Percentiles rank a stretch among this genome's conserved stretches.
phyloP scores from a whole-genome alignment of 495 filamentous ascomycete genomes.

The Friedmanniomyces endolithicus region DNA sequence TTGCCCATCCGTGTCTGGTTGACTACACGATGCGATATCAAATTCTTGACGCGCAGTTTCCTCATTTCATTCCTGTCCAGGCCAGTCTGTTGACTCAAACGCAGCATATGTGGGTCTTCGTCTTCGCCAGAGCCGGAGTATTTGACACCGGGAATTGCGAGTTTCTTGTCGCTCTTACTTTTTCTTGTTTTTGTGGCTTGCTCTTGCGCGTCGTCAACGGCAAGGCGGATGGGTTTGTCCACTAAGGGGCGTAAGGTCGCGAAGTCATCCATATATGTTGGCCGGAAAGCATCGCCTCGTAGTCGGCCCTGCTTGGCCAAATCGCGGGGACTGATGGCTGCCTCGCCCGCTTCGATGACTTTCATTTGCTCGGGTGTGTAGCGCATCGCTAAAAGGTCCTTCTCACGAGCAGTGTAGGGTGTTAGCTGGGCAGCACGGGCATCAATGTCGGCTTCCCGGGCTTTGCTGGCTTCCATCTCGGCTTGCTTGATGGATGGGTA shows the following conservation, averaged over 20 bases:
- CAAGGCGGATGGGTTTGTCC: constrained; percentile 44
- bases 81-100: constrained; percentile 58
- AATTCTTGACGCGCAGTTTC: constrained; percentile 43
- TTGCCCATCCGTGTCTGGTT: constrained; percentile 98
- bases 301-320: constrained; percentile 56
- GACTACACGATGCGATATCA: constrained; percentile 59
- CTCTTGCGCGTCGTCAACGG: constrained; percentile 15
- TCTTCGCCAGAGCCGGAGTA: constrained; percentile 24
- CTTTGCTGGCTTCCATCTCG: constrained; percentile 26
- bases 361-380: constrained; percentile 72
- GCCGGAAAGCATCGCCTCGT: constrained; percentile 55
- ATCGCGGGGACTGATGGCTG: constrained; percentile 65
- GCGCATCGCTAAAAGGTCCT: constrained; percentile 43
- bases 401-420: constrained; percentile 57
- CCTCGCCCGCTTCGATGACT: constrained; percentile 79
- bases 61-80: constrained; percentile 46
- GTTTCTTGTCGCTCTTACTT: constrained; percentile 5
- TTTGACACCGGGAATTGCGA: constrained; percentile 10
- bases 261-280: constrained; percentile 81
- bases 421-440: constrained; percentile 33
- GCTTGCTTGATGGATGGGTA: constrained; percentile 29
- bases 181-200: not conserved
- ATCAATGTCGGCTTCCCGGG: constrained; percentile 21
- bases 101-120: constrained; percentile 38
- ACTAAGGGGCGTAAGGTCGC: constrained; percentile 42